Conservation (phyloP, 1,284 basidiomycete species). For the Cystobasidium sp. region DNA sequence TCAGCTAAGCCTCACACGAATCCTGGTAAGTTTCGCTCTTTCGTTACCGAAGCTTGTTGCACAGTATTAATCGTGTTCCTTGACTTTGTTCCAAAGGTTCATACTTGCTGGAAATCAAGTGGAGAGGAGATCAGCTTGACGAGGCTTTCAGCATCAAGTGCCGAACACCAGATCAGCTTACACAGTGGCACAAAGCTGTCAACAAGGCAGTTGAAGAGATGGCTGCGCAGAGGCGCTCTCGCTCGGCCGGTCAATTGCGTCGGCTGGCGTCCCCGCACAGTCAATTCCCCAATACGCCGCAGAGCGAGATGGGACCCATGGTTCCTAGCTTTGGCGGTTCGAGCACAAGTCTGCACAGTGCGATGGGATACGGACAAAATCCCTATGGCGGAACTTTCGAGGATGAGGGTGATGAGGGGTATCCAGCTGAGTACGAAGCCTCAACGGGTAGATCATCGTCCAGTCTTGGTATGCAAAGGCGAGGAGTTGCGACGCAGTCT, state of each 20-base stretch:
- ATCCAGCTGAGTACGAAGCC: slow-evolving; percentile 42
- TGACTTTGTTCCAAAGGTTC: slow-evolving; percentile 48
- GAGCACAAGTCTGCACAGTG: slow-evolving; percentile 25
- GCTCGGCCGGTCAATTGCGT: slow-evolving; percentile 44
- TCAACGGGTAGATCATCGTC: slow-evolving; percentile 40
- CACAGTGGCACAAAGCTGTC: slow-evolving; percentile 87
- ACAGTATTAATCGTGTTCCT: slow-evolving; percentile 6
- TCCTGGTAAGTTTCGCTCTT: slow-evolving; percentile 55
- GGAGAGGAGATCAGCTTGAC: slow-evolving; percentile 73
- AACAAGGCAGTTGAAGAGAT: slow-evolving; percentile 79
- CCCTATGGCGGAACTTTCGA: slow-evolving; percentile 47
- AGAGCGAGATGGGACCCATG: slow-evolving; percentile 49
- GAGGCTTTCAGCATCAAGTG: slow-evolving; percentile 95
- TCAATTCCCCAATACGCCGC: slow-evolving; percentile 53
- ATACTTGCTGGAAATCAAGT: slow-evolving; percentile 76
- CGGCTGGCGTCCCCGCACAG: slow-evolving; percentile 50
- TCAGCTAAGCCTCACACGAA: slow-evolving; percentile 65
- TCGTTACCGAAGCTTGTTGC: slow-evolving; percentile 55
- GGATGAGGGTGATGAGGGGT: slow-evolving; percentile 47
- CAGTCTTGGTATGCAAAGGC: slow-evolving; percentile 19
- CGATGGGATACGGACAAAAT: slow-evolving; percentile 10
- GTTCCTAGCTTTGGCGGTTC: slow-evolving; percentile 27
- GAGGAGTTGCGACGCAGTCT: slow-evolving; percentile 42
- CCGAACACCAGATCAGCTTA: slow-evolving; percentile 87
- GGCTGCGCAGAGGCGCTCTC: slow-evolving; percentile 62